Base-by-base conservation (phyloP, 202 grass and related monocot genomes). In the Hordeum pubiflorum region DNA sequence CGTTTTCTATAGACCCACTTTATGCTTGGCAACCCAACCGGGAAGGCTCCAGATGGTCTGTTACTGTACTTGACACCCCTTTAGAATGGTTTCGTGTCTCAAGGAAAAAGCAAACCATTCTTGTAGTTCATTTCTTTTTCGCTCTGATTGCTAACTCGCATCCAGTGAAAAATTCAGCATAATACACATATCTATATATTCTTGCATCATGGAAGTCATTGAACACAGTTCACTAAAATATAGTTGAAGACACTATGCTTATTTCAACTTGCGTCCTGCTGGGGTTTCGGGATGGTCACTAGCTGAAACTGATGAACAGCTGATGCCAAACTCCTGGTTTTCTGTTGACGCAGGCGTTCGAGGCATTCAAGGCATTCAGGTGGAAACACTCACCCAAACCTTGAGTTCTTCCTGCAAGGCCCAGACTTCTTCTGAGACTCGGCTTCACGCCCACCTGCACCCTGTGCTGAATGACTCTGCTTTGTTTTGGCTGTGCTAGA, bases 381-480 rank as follows among this genome's bases (percentile, higher is more conserved):
- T 1, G 88, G 88, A 43, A 55, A 59, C 78, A 68, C 85, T 18
- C 88, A 97, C 79, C 93, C 88, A 34, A 90, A 97, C 76, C 89
- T 91, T 1, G 83, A 97, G 67, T 92, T 92, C 59, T 96, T 90
- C 72, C 93, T 78, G 76, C 90, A 69, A 61, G 93, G 61, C 2
- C 82, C 85, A 13, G 88, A 87, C 39, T 83, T 89, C 26, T 86
- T 89, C 26, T 86, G 44, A 48, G 37, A 79, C 20, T 69, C 20
- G 2, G 40, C 0, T 54, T 9, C 15, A 44, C 6, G 22, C 26
- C 21, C 36, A 40, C 27, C 41, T 44, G 11, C 41, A 44, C 3
- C 40, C 22, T 67, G 29, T 4, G 20, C 32, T 10, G 61, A 62
- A 83, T 75, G 86, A 79, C 24, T 26, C 34, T 41, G 39, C 39